These are phyloP conservation scores for Phytophthora aleatoria DNA, from an alignment of 352 stramenopile species.

Conservation along the genomic window DNA sequence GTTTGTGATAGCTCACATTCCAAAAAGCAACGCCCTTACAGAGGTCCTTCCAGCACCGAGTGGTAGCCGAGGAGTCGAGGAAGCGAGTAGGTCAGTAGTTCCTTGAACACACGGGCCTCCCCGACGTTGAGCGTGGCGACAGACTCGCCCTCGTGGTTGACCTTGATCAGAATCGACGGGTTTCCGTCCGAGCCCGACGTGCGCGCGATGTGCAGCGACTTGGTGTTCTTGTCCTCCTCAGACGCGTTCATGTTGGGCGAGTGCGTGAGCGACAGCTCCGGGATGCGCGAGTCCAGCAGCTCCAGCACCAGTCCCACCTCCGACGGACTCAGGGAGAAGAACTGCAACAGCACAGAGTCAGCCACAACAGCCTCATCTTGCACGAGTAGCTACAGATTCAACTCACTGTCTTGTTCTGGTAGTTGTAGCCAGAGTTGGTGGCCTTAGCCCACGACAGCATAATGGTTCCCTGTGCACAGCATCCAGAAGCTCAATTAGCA, in stretches of 20 bases:
- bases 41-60: slow-evolving; percentile 67
- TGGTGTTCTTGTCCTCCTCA: slow-evolving; percentile 54
- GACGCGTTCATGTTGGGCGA: slow-evolving; percentile 81
- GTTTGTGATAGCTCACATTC: background rate
- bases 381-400: background rate
- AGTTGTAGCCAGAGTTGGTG: slow-evolving; percentile 74
- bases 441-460: slow-evolving; percentile 85
- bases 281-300: slow-evolving; percentile 68
- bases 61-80: slow-evolving; percentile 81
- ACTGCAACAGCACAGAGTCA: slow-evolving; percentile 45
- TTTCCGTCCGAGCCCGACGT: slow-evolving; percentile 49
- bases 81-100: slow-evolving; percentile 80
- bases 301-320: slow-evolving; percentile 82
- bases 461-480: slow-evolving; percentile 60
- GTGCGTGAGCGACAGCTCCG: slow-evolving; percentile 72
- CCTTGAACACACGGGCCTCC: slow-evolving; percentile 71
- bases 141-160: slow-evolving; percentile 53
- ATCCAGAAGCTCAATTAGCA: slow-evolving; percentile 18
- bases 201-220: slow-evolving; percentile 58
- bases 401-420: slow-evolving; percentile 80
- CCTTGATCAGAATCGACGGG: slow-evolving; percentile 60
- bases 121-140: slow-evolving; percentile 67
- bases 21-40: slow-evolving; percentile 41
- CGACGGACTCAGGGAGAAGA: slow-evolving; percentile 79
- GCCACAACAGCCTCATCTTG: background rate